Conservation (phyloP, 169 alveolate genomes). For the Cryptosporidium felis region DNA sequence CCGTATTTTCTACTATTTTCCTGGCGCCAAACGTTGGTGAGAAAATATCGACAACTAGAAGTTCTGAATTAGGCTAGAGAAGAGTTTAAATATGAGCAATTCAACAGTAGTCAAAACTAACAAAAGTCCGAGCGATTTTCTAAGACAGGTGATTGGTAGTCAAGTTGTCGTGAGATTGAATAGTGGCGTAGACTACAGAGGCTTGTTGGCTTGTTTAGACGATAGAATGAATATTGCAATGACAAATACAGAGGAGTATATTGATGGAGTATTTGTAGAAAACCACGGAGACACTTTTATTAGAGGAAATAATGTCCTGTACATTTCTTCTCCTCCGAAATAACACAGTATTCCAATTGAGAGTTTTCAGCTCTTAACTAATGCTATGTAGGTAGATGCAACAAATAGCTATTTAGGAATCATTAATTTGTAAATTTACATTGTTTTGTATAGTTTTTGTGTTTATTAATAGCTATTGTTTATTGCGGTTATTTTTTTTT, state of each 20-base stretch:
- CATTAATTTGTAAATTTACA: not conserved
- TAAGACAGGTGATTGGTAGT: conserved; percentile 63
- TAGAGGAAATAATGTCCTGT: conserved; percentile 85
- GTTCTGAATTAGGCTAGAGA: not conserved
- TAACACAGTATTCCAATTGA: conserved; percentile 53
- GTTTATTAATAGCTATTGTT: not conserved
- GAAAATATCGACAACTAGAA: no score
- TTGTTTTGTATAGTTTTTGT: not conserved
- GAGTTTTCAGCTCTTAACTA: not conserved
- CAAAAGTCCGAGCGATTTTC: conserved; percentile 52
- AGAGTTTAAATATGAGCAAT: not conserved
- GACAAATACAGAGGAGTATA: conserved; percentile 84
- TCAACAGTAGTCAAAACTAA: not conserved
- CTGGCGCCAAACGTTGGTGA: no score
- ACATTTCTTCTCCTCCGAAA: conserved; percentile 68
- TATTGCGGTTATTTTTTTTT: not conserved
- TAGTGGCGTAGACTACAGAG: conserved; percentile 73
- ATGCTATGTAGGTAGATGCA: not conserved
- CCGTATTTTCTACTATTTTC: no score
- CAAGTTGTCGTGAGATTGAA: conserved; percentile 60
- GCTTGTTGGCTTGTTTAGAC: conserved; percentile 83
- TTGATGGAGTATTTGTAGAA: conserved; percentile 80
- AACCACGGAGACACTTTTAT: conserved; percentile 85
- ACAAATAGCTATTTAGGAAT: not conserved
- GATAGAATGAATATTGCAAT: conserved; percentile 87